phyloP scores from a whole-genome alignment of 139 green algal species.

The Auxenochlorella pyrenoidosa region DNA sequence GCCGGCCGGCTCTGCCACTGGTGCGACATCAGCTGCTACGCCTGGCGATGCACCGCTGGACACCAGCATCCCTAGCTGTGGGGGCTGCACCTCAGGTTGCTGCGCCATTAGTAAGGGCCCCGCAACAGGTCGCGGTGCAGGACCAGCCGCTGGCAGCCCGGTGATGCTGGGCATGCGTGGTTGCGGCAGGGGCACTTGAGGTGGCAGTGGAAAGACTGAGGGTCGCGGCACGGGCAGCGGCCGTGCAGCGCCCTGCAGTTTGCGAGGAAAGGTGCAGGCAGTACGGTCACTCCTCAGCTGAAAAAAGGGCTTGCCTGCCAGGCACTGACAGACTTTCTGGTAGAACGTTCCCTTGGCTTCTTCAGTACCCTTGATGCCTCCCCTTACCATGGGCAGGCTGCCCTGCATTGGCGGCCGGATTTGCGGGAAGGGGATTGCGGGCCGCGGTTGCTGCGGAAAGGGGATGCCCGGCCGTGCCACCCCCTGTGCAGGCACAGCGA shows the following conservation, averaged over 20 bases:
- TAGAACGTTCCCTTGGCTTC: too few relatives aligned
- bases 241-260: background rate
- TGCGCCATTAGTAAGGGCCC: background rate
- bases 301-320: background rate
- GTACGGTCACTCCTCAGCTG: background rate
- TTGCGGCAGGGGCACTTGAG: background rate
- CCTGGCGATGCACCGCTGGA: background rate
- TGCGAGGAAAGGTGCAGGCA: background rate
- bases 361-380: background rate
- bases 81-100: background rate
- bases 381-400: conserved; percentile 4
- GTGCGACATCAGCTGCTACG: background rate
- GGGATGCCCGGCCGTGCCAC: background rate
- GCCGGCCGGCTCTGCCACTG: background rate
- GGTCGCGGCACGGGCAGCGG: conserved; percentile 7
- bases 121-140: background rate
- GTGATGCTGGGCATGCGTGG: background rate
- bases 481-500: conserved; percentile 18
- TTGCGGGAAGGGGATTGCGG: background rate
- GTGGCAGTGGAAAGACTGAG: background rate
- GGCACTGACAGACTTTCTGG: too few relatives aligned
- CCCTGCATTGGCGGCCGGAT: background rate
- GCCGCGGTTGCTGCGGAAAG: conserved; percentile 6
- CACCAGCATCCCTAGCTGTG: background rate
- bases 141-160: background rate